A percentile compares a stretch with the other conserved stretches of the same genome.
Evolutionary conservation across 1,139 yeast genomes (phyloP).

Genomic region (Pichia norvegensis): DNA sequence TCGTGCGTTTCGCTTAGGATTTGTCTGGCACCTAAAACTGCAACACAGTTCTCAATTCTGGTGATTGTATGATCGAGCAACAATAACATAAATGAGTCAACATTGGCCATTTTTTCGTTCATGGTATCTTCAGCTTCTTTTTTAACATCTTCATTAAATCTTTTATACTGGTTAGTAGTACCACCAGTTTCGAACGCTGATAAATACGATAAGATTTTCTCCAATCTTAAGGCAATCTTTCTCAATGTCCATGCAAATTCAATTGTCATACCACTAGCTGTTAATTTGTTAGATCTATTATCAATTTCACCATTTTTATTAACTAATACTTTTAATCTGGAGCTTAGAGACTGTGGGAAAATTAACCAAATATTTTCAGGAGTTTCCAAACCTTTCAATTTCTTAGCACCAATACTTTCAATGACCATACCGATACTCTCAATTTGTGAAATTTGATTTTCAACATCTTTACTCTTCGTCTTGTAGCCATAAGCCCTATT

Average conservation of each 20-base stretch:
- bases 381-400: constrained; percentile 88
- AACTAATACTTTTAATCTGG: constrained; percentile 42
- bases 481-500: constrained; percentile 60
- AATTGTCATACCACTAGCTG: constrained; percentile 26
- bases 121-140: constrained; percentile 16
- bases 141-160: constrained; percentile 15
- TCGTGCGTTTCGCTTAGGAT: not conserved
- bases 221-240: constrained; percentile 42
- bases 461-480: constrained; percentile 54
- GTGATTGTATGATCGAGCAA: constrained; percentile 57
- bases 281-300: constrained; percentile 21
- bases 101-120: constrained; percentile 11
- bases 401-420: constrained; percentile 73
- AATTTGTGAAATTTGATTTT: constrained; percentile 57
- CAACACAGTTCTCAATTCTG: constrained; percentile 50
- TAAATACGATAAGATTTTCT: constrained; percentile 31
- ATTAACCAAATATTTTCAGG: constrained; percentile 80
- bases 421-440: constrained; percentile 66
- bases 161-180: constrained; percentile 3
- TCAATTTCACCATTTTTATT: constrained; percentile 22
- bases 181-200: constrained; percentile 1
- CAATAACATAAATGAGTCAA: constrained; percentile 35
- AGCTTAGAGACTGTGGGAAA: constrained; percentile 58
- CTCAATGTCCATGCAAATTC: constrained; percentile 40
- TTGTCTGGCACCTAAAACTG: constrained; percentile 23